Conservation (phyloP, 2,329 filamentous ascomycete genomes). For the Metarhizium anisopliae region DNA sequence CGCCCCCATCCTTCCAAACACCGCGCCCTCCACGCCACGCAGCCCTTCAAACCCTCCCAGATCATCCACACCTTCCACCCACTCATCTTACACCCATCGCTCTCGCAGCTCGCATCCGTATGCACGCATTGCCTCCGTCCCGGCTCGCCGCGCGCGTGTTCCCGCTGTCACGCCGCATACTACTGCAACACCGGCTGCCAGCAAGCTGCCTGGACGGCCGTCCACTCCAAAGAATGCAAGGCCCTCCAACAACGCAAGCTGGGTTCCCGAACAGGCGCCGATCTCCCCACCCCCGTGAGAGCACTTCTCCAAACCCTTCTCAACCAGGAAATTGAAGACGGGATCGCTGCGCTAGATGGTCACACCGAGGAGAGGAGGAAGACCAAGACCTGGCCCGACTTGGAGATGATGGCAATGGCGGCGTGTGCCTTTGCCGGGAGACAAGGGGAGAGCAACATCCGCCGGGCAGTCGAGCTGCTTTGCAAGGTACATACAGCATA, state of each 20-base stretch:
- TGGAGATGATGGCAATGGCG: slow-evolving; percentile 38
- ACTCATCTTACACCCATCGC: slow-evolving; percentile 38
- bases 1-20: slow-evolving; percentile 26
- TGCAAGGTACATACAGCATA: slow-evolving; percentile 37
- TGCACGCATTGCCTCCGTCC: slow-evolving; percentile 42
- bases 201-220: slow-evolving; percentile 39
- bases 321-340: slow-evolving; percentile 22
- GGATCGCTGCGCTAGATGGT: slow-evolving; percentile 33
- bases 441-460: slow-evolving; percentile 25
- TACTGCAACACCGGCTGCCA: slow-evolving; percentile 51
- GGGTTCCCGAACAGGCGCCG: slow-evolving; percentile 11
- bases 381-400: slow-evolving; percentile 32
- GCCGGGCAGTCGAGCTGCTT: slow-evolving; percentile 35
- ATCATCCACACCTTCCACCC: slow-evolving; percentile 35
- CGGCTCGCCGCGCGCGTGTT: slow-evolving; percentile 32
- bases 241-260: slow-evolving; percentile 24
- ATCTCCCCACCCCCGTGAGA: slow-evolving; percentile 45
- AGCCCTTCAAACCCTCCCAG: slow-evolving; percentile 33
- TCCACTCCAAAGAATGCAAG: slow-evolving; percentile 48
- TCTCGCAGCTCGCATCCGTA: slow-evolving; percentile 27
- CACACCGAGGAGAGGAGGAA: slow-evolving; percentile 31
- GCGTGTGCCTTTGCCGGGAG: slow-evolving; percentile 32
- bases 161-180: slow-evolving; percentile 40
- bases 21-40: slow-evolving; percentile 36
- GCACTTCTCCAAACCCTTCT: slow-evolving; percentile 44